phyloP scores from a whole-genome alignment of 768 basidiomycete species.

The Lentinula sp. region DNA sequence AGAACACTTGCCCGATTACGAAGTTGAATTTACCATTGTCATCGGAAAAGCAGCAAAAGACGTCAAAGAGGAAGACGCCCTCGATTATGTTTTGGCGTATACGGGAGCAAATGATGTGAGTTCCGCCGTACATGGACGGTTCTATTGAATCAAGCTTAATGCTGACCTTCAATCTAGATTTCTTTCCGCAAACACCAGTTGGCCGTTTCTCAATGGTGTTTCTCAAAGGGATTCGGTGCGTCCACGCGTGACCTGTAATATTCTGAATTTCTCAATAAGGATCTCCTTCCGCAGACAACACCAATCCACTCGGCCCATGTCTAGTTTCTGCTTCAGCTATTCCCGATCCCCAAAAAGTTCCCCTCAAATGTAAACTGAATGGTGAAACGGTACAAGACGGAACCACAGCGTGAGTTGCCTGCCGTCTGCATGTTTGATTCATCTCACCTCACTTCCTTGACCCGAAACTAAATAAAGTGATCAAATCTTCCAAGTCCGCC shows the following conservation, averaged over 20 bases:
- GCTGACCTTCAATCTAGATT: slow-evolving; percentile 31
- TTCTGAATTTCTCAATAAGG: not conserved
- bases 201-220: slow-evolving; percentile 79
- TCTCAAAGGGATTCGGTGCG: slow-evolving; percentile 82
- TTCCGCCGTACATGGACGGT: not conserved
- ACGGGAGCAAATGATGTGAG: slow-evolving; percentile 70
- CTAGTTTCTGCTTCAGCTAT: slow-evolving; percentile 63
- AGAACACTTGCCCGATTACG: slow-evolving; percentile 74
- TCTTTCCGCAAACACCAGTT: slow-evolving; percentile 83
- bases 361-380: slow-evolving; percentile 62
- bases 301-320: slow-evolving; percentile 76
- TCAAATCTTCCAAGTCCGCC: slow-evolving; percentile 75
- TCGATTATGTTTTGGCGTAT: slow-evolving; percentile 84
- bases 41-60: slow-evolving; percentile 79
- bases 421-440: not conserved
- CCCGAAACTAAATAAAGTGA: slow-evolving; percentile 36
- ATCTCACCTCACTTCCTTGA: not conserved
- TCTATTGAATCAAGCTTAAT: not conserved
- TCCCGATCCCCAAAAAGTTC: slow-evolving; percentile 58
- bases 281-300: slow-evolving; percentile 38
- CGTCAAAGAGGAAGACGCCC: slow-evolving; percentile 72
- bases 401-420: slow-evolving; percentile 56
- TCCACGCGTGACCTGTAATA: not conserved
- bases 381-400: slow-evolving; percentile 68
- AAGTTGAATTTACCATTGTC: slow-evolving; percentile 76